A percentile compares a stretch with the other conserved stretches of the same genome.
Conservation (phyloP, 805 yeast genomes). For the Metschnikowia gruessii region DNA sequence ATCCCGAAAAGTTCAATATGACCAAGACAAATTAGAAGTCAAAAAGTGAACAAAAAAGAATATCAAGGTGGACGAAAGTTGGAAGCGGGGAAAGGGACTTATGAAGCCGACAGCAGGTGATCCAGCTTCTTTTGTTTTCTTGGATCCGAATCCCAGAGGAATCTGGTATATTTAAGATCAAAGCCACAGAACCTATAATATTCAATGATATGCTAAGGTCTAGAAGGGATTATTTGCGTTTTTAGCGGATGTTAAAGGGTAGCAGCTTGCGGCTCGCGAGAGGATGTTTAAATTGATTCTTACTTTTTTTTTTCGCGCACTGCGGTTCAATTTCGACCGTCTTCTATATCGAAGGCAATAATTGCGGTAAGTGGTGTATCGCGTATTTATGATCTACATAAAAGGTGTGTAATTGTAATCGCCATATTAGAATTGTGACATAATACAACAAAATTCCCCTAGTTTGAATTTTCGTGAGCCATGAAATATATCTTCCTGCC, state of each 20-base stretch:
- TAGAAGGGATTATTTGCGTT: not conserved
- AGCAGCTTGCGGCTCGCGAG: slow-evolving; percentile 2
- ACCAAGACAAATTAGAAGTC: not conserved
- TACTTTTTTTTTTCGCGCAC: slow-evolving; percentile 3
- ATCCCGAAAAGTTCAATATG: not conserved
- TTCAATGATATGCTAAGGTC: not conserved
- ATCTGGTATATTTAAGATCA: not conserved
- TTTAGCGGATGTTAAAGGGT: not conserved
- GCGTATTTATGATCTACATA: not conserved
- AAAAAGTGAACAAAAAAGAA: not conserved
- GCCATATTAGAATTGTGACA: no score
- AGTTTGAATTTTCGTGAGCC: no score
- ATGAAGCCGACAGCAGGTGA: not conserved
- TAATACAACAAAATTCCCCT: no score
- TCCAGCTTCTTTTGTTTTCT: not conserved
- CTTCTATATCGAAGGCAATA: not conserved
- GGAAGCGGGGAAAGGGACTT: not conserved
- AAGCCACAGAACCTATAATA: not conserved
- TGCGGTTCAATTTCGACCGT: not conserved
- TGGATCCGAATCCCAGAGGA: slow-evolving; percentile 3
- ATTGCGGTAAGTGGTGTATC: not conserved
- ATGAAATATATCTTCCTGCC: no score
- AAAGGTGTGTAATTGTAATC: no score
- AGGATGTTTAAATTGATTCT: not conserved
- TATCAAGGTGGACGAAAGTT: slow-evolving; percentile 1